phyloP scores from a whole-genome alignment of 2,329 filamentous ascomycete species.

The Phyllosticta paracitricarpa region DNA sequence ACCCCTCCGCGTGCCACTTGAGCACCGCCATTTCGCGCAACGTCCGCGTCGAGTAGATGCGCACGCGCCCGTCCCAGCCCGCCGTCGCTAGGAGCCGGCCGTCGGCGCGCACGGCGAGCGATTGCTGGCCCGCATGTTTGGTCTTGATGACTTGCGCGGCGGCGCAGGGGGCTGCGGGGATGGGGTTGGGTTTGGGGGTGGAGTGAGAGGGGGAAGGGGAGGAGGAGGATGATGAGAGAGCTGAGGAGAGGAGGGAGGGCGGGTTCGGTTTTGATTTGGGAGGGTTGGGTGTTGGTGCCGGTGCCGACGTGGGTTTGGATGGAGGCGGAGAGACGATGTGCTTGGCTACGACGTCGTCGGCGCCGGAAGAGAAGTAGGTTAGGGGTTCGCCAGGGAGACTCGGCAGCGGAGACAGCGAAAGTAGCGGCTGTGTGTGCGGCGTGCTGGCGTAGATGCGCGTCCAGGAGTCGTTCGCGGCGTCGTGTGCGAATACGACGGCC shows the following conservation, averaged over 20 bases:
- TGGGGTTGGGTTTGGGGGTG: conserved; percentile 30
- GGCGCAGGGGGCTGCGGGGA: background rate
- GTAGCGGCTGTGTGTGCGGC: conserved; percentile 67
- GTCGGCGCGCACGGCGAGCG: conserved; percentile 66
- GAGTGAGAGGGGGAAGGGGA: background rate
- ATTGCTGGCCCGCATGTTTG: conserved; percentile 84
- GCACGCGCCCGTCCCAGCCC: conserved; percentile 76
- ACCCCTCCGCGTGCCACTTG: conserved; percentile 88
- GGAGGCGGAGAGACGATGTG: conserved; percentile 40
- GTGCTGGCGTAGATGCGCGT: conserved; percentile 52
- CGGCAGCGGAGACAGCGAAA: conserved; percentile 46
- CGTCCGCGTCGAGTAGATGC: conserved; percentile 71
- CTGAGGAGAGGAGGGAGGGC: background rate
- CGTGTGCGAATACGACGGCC: conserved; percentile 53
- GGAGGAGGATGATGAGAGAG: conserved; percentile 20
- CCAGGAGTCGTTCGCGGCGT: conserved; percentile 24
- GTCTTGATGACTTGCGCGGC: conserved; percentile 54
- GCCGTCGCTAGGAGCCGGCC: conserved; percentile 78
- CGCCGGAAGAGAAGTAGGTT: conserved; percentile 69
- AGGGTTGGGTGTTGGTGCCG: background rate
- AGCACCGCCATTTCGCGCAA: conserved; percentile 83
- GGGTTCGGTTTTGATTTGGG: background rate
- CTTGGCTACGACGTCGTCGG: conserved; percentile 69
- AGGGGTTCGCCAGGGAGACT: conserved; percentile 19
- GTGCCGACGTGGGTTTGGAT: background rate